These are phyloP conservation scores for Paecilomyces niveus DNA, from an alignment of 2,329 filamentous ascomycete species.

Conservation along the genomic window DNA sequence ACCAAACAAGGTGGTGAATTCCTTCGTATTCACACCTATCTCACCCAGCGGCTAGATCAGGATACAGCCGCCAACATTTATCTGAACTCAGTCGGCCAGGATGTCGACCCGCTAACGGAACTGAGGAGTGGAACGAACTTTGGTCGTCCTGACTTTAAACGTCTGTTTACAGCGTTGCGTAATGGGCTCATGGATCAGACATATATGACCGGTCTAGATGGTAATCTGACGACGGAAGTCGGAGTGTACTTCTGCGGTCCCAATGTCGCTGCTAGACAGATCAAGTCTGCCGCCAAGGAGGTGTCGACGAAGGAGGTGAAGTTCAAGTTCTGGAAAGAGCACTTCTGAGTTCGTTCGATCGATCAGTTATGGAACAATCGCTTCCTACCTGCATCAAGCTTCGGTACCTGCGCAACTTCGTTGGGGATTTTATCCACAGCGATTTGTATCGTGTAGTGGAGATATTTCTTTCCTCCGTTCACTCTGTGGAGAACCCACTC, in stretches of 20 bases:
- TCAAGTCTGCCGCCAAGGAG: conserved; percentile 70
- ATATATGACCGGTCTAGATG: conserved; percentile 77
- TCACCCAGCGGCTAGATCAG: conserved; percentile 85
- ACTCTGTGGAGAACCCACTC: background rate
- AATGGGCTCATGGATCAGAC: conserved; percentile 78
- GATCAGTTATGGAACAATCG: background rate
- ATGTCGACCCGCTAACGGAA: conserved; percentile 85
- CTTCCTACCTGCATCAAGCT: background rate
- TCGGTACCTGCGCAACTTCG: background rate
- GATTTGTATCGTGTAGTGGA: background rate
- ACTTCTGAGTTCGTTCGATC: conserved; percentile 41
- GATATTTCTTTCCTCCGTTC: background rate
- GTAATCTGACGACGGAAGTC: conserved; percentile 70
- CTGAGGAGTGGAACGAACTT: conserved; percentile 87
- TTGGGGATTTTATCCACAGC: background rate
- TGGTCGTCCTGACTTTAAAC: conserved; percentile 80
- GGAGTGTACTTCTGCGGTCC: conserved; percentile 98
- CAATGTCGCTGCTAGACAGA: conserved; percentile 70
- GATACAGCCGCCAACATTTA: conserved; percentile 96
- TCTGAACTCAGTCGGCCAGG: conserved; percentile 84
- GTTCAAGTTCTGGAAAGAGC: conserved; percentile 99
- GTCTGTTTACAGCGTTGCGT: conserved; percentile 76
- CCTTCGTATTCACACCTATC: conserved; percentile 94
- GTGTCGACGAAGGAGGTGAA: conserved; percentile 71
- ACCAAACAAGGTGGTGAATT: conserved; percentile 61